Evolutionary conservation across 2,329 filamentous ascomycete genomes (phyloP), one percentile per base, ranked within the genome.

Genomic region (Didymella segeticola): DNA sequence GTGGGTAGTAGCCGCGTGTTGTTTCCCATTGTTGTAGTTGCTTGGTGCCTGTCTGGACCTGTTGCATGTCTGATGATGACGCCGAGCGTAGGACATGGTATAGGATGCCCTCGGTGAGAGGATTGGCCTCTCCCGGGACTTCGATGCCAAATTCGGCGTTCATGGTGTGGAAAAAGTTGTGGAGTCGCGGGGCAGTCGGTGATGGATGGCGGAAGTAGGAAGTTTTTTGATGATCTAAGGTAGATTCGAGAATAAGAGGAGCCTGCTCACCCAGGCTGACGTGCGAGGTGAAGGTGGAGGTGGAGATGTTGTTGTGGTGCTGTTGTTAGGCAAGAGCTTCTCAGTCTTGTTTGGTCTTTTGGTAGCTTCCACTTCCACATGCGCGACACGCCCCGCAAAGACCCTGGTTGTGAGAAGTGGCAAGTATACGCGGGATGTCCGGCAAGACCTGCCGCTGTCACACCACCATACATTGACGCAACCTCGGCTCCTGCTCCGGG

Each of bases 41-140:
- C 63, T 81, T 79, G 15, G 80, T 80, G 49, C 80, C 80, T 4
- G 77, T 77, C 63, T 82, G 80, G 11, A 83, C 77, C 56, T 82
- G 80, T 5, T 75, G 73, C 5, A 76, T 75, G 57, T 81, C 73
- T 15, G 71, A 73, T 2, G 80, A 82, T 8, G 76, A 73, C 3
- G 80, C 80, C 8, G 79, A 78, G 30, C 73, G 74, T 30, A 83
- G 71, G n/a, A 77, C 77, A 55, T 80, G 78, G 45, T 79, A 75
- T 2, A 83, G 73, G 15, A 75, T 75, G 41, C 71, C 68, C 49
- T 80, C 78, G 7, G 77, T 81, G 20, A 83, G 75, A 8, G 80
- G 80, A 53, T 79, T 91, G 37, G 91, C 89, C 78, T 95, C 91
- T 61, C 89, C 92, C 6, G 90, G 84, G 55, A 91, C 86, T 78